Percentiles rank a stretch among this genome's conserved stretches.
phyloP scores from a whole-genome alignment of 2,329 filamentous ascomycete species.

The Venturia oleaginea region DNA sequence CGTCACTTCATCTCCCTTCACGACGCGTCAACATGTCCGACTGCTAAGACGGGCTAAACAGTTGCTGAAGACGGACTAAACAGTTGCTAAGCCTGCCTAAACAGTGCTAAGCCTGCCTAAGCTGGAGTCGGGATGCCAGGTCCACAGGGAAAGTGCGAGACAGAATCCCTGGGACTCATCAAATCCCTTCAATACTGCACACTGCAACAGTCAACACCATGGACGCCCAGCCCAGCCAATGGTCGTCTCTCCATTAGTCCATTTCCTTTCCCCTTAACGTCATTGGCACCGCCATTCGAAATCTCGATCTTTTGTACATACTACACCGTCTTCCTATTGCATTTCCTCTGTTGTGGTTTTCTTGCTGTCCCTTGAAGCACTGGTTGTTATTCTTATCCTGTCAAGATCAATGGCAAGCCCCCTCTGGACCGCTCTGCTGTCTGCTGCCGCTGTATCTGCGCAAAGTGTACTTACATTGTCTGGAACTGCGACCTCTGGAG shows the following conservation, averaged over 20 bases:
- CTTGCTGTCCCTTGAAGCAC: background rate
- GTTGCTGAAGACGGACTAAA: too few relatives aligned
- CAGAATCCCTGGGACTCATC: too few relatives aligned
- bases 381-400: background rate
- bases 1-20: background rate
- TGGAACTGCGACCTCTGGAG: slow-evolving; percentile 4
- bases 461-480: background rate
- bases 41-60: too few relatives aligned
- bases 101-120: too few relatives aligned
- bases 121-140: too few relatives aligned
- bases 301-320: background rate
- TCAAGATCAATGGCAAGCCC: background rate
- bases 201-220: too few relatives aligned
- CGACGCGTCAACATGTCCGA: too few relatives aligned
- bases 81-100: too few relatives aligned
- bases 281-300: background rate
- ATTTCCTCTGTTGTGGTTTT: background rate
- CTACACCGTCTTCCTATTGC: background rate
- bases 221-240: too few relatives aligned
- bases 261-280: background rate
- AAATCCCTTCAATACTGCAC: too few relatives aligned
- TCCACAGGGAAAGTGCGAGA: too few relatives aligned
- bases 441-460: background rate
- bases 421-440: background rate
- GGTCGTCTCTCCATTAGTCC: too few relatives aligned